Evolutionary conservation across 176 grass and related monocot species (phyloP).

Genomic region (Cenchrus fungigraminus): DNA sequence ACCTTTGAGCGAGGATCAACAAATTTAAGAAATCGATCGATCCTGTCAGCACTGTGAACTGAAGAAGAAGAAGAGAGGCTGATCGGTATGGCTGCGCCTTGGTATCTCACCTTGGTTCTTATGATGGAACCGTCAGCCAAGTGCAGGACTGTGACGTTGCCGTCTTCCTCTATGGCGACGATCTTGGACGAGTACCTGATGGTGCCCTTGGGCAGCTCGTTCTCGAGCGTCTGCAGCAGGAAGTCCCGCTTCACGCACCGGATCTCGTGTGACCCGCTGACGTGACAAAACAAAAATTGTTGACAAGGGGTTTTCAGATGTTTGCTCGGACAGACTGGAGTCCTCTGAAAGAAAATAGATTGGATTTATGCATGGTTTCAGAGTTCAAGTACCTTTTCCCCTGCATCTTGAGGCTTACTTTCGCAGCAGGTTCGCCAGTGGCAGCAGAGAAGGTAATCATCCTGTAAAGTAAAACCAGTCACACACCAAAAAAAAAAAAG

Average conservation of each 20-base stretch:
- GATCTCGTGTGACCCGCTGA: conserved; percentile 61
- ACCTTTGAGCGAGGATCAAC: conserved; percentile 19
- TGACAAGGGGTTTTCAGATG: neutral
- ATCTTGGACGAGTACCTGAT: conserved; percentile 86
- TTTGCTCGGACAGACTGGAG: neutral
- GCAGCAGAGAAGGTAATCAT: conserved; percentile 48
- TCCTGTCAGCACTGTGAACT: neutral
- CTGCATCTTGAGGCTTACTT: conserved; percentile 42
- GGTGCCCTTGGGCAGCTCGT: conserved; percentile 61
- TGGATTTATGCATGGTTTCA: too few species aligned
- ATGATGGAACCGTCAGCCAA: conserved; percentile 71
- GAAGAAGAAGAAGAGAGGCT: neutral
- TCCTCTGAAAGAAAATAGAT: too few species aligned
- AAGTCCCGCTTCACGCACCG: conserved; percentile 69
- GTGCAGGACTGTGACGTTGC: conserved; percentile 58
- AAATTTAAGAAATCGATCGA: neutral
- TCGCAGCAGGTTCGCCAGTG: conserved; percentile 49
- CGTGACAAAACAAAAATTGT: neutral
- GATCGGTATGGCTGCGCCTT: neutral
- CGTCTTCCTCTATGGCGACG: conserved; percentile 58
- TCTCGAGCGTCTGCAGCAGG: conserved; percentile 59
- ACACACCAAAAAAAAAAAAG: neutral
- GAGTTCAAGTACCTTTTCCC: conserved; percentile 33
- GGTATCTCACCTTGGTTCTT: conserved; percentile 58
- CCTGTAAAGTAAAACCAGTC: neutral